These are phyloP conservation scores for Magnaporthiopsis rhizophila DNA, from an alignment of 2,329 filamentous ascomycete genomes.

Conservation along the genomic window DNA sequence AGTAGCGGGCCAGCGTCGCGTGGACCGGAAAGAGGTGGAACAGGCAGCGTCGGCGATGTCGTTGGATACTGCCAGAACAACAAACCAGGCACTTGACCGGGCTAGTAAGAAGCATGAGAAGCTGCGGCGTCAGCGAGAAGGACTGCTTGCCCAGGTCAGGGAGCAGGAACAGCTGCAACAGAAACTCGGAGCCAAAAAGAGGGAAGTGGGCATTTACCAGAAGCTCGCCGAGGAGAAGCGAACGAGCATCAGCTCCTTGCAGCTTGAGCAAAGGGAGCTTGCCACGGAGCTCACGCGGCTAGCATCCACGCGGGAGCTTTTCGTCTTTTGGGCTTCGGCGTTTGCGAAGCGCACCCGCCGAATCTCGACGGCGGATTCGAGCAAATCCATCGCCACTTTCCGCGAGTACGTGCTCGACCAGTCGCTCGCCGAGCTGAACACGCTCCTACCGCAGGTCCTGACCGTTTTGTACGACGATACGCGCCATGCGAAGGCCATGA, in stretches of 20 bases:
- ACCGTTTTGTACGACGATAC: constrained; percentile 21
- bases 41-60: not conserved
- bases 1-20: not conserved
- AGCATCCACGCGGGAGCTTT: not conserved
- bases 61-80: not conserved
- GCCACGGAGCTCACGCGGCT: not conserved
- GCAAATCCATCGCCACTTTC: constrained; percentile 16
- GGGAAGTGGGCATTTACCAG: not conserved
- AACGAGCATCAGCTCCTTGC: not conserved
- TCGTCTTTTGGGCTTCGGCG: not conserved
- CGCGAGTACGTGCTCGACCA: constrained; percentile 19
- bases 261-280: not conserved
- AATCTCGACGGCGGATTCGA: not conserved
- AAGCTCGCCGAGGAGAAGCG: not conserved
- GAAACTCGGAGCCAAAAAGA: not conserved
- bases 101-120: not conserved
- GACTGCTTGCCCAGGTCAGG: not conserved
- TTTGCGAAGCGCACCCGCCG: constrained; percentile 1
- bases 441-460: constrained; percentile 19
- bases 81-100: not conserved
- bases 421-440: constrained; percentile 22
- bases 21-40: not conserved
- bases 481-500: constrained; percentile 17
- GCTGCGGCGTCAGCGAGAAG: not conserved
- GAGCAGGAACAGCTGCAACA: not conserved